phyloP scores from a whole-genome alignment of 2,329 filamentous ascomycete genomes.

The Aureobasidium melanogenum region DNA sequence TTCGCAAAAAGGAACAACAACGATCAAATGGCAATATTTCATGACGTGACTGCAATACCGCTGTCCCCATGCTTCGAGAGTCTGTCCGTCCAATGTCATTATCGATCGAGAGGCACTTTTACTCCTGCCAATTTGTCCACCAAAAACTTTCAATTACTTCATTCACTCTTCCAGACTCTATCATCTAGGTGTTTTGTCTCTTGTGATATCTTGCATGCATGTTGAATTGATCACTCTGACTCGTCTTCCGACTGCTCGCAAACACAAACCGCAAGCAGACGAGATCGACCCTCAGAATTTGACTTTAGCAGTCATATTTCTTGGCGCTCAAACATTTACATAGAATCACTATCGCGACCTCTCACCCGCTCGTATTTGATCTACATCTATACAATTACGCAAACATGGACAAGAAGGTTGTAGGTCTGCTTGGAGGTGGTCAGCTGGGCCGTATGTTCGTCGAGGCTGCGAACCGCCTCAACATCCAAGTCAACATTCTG shows the following conservation, averaged over 20 bases:
- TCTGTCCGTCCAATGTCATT: neutral
- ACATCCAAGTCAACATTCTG: conserved; percentile 69
- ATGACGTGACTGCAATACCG: conserved; percentile 10
- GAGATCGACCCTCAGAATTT: conserved; percentile 2
- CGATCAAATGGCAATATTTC: conserved; percentile 12
- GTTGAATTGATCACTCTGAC: neutral
- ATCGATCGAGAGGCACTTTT: conserved; percentile 3
- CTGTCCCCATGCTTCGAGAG: neutral
- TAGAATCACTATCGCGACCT: neutral
- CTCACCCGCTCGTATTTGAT: neutral
- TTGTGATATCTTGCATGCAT: neutral
- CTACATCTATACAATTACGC: neutral
- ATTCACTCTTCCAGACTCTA: neutral
- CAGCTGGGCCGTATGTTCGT: conserved; percentile 85
- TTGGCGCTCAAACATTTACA: conserved; percentile 4
- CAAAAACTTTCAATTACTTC: neutral
- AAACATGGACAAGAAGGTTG: conserved; percentile 22
- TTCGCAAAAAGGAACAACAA: conserved; percentile 12
- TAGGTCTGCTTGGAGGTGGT: conserved; percentile 38
- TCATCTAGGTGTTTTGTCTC: neutral
- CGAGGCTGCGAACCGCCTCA: conserved; percentile 73
- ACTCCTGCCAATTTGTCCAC: neutral
- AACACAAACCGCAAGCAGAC: conserved; percentile 10
- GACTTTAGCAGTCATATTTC: conserved; percentile 2
- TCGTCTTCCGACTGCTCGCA: neutral